phyloP scores from a whole-genome alignment of 331 rosid species.

The Dryas integrifolia region DNA sequence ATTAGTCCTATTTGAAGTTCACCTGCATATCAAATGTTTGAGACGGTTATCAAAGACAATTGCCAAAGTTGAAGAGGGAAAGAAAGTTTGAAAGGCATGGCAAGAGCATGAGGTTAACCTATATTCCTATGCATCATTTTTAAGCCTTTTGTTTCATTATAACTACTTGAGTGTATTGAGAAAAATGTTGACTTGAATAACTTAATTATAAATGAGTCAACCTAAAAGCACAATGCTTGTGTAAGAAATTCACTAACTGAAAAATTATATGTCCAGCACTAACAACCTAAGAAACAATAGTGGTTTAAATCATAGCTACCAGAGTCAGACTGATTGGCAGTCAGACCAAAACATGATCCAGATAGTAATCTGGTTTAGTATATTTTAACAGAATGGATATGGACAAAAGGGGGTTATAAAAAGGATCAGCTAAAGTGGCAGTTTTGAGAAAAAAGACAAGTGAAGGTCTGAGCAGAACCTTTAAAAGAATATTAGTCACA shows the following conservation, averaged over 20 bases:
- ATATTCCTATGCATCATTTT: background rate
- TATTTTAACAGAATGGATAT: no score
- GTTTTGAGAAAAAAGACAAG: background rate
- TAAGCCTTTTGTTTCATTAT: background rate
- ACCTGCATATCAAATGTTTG: slow-evolving; percentile 26
- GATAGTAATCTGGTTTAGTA: no score
- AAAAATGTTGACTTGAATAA: background rate
- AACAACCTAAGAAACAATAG: background rate
- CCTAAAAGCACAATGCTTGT: background rate
- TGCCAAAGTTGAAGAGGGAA: slow-evolving; percentile 3
- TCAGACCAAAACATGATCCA: no score
- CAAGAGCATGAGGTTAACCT: background rate
- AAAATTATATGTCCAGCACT: background rate
- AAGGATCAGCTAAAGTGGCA: background rate
- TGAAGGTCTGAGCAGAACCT: no score
- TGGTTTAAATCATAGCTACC: background rate
- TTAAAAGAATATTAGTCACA: background rate
- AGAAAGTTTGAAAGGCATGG: background rate
- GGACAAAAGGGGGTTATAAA: no score
- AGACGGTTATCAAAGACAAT: slow-evolving; percentile 7
- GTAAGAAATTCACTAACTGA: background rate
- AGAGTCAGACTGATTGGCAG: background rate
- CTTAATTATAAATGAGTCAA: background rate
- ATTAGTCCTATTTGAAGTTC: slow-evolving; percentile 41
- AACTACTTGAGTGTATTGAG: background rate